Conservation (phyloP, 1,139 yeast species). For the Pneumocystis wakefieldiae region DNA sequence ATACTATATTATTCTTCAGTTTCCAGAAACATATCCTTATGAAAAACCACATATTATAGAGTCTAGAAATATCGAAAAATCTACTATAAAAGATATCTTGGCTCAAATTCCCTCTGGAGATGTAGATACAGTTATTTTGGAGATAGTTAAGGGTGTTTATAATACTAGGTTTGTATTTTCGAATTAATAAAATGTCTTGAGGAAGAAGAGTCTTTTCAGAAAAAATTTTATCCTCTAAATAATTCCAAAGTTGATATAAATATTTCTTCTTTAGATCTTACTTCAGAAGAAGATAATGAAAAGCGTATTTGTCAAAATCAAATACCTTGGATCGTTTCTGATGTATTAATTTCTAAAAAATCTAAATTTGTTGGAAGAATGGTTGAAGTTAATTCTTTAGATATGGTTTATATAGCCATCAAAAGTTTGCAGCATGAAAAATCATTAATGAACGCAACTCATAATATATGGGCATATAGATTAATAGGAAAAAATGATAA, state of each 20-base stretch:
- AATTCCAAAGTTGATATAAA: neutral
- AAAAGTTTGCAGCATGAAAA: constrained; percentile 35
- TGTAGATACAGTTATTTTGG: neutral
- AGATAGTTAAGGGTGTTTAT: neutral
- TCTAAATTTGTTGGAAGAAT: constrained; percentile 78
- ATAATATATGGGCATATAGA: constrained; percentile 79
- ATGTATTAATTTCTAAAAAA: constrained; percentile 65
- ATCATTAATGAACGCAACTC: constrained; percentile 53
- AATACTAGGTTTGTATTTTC: neutral
- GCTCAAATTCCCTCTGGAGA: neutral
- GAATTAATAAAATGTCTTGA: neutral
- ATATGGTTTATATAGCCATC: constrained; percentile 46
- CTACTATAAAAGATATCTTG: neutral
- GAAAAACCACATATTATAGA: neutral
- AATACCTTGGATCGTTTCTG: constrained; percentile 50
- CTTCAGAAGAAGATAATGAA: neutral
- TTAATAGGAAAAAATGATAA: constrained; percentile 38
- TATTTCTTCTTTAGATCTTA: neutral
- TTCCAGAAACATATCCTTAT: neutral
- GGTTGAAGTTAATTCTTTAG: constrained; percentile 41
- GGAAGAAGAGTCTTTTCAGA: neutral
- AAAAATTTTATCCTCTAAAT: neutral
- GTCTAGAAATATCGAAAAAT: neutral
- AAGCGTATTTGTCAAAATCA: neutral
- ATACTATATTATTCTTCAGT: neutral